Evolutionary conservation across 768 basidiomycete species (phyloP), one percentile per base, ranked within the genome.

Genomic region (Tricholoma matsutake): DNA sequence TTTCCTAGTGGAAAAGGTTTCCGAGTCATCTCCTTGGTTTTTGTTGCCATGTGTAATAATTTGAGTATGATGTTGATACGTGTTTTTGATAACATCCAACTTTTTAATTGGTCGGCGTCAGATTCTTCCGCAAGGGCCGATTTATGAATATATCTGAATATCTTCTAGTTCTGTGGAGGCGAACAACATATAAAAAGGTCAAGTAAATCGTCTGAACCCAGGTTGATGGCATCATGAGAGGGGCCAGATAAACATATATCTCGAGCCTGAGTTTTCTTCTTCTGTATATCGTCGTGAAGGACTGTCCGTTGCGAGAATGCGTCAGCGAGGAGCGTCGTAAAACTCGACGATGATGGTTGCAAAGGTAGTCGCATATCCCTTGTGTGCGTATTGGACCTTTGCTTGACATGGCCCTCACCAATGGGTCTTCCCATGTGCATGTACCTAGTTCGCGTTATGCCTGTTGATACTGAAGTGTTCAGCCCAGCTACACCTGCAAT

Each of bases 1-100:
- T 85, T 81, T 60, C 78, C 71, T 31, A 91, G 78, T 6, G 84
- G 75, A 43, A 92, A 77, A 11, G 85, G 81, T 61, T 84, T 80
- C n/a, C n/a, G n/a, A n/a, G n/a, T n/a, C 20, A 59, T 67, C 57
- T 75, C 74, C 49, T 76, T 77, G 73, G 49, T 60, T 63, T 57
- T 62, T n/a, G 13, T 41, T 20, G 28, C 32, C 53, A 55, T 60
- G 18, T 43, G 47, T 43, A 11, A 35, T 22, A 37, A 29, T 34
- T 16, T 49, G 10, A 31, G 28, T 39, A 14, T 25, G 29, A 16
- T 29, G 28, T 31, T 53, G 51, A 32, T 16, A 20, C 20, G 5
- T 52, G 22, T 59, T 20, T 61, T 54, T 5, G 35, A 41, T 52
- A 20, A 32, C 28, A 39, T 52, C n/a, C n/a, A n/a, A n/a, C n/a